These are phyloP conservation scores for Daldinia eschscholtzii DNA, from an alignment of 2,329 filamentous ascomycete species.

Conservation along the genomic window DNA sequence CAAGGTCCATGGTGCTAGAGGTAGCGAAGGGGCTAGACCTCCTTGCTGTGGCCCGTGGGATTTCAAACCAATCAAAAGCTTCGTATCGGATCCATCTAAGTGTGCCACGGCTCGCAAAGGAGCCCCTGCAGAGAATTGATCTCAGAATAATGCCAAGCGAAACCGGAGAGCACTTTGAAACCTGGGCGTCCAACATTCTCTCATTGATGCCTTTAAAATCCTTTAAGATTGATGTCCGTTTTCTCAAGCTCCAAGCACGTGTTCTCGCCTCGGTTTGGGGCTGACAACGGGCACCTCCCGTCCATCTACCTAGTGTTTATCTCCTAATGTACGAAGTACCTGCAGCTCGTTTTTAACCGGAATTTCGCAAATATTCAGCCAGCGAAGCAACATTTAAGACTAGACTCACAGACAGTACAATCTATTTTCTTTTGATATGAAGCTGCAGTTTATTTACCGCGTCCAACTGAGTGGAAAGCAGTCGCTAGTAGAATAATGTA, in stretches of 20 bases:
- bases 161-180: constrained; percentile 41
- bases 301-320: no score
- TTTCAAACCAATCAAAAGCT: constrained; percentile 17
- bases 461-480: background rate
- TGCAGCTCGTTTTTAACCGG: background rate
- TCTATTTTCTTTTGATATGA: background rate
- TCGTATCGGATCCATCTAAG: constrained; percentile 7
- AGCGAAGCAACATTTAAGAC: background rate
- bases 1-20: background rate
- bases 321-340: background rate
- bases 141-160: constrained; percentile 38
- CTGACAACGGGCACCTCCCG: constrained; percentile 3
- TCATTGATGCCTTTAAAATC: constrained; percentile 11
- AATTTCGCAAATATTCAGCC: background rate
- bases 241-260: constrained; percentile 20
- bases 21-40: constrained; percentile 6
- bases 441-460: background rate
- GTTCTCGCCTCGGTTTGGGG: constrained; percentile 21
- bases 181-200: constrained; percentile 18
- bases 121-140: constrained; percentile 27
- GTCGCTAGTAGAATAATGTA: background rate
- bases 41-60: background rate
- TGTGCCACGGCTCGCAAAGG: constrained; percentile 10
- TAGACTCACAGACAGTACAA: background rate
- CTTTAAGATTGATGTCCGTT: constrained; percentile 3